Evolutionary conservation across 2,329 filamentous ascomycete species (phyloP), one percentile per base, ranked within the genome.

Genomic region (Sporothrix dimorphospora): DNA sequence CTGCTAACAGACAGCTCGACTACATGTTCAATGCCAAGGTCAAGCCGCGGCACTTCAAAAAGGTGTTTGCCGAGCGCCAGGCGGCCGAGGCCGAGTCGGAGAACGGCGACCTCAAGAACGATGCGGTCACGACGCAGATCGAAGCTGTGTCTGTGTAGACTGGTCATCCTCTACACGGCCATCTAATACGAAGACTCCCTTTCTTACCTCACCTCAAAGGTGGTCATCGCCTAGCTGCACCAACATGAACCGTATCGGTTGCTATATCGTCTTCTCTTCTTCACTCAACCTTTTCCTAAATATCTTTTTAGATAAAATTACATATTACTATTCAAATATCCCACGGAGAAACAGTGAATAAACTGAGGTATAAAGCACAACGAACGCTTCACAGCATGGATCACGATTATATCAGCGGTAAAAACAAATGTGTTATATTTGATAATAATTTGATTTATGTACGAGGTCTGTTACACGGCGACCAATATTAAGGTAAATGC

Each of bases 11-110:
- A n/a, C n/a, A 16, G 67, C 21, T 65, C 19, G 59, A 65, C 59
- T 65, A 65, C 59, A 42, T 65, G 34, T 65, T 65, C 59, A 65
- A 16, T 21, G 59, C 59, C 59, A 65, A 65, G 21, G 59, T 65
- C 34, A 65, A 65, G 59, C 59, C 59, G 1, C 34, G 59, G 19
- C 59, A 65, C n/a, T 65, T 65, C n/a, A 65, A 65, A 21, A 40
- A 38, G 5, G 59, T 65, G 19, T 65, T 65, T 45, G 59, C 30
- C 30, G 38, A 65, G 38, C 34, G 59, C 9, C 59, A 24, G 40
- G 59, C 59, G 19, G 59, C 59, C 38, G 59, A 45, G 21, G 59
- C 34, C 19, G 59, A 65, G 8, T 38, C 57, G 7, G 34, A 40
- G 57, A 65, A 12, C n/a, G 59, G 34, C n/a, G 59, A 65, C 34